phyloP scores from a whole-genome alignment of 2,329 filamentous ascomycete genomes.

The Mariannaea elegans region DNA sequence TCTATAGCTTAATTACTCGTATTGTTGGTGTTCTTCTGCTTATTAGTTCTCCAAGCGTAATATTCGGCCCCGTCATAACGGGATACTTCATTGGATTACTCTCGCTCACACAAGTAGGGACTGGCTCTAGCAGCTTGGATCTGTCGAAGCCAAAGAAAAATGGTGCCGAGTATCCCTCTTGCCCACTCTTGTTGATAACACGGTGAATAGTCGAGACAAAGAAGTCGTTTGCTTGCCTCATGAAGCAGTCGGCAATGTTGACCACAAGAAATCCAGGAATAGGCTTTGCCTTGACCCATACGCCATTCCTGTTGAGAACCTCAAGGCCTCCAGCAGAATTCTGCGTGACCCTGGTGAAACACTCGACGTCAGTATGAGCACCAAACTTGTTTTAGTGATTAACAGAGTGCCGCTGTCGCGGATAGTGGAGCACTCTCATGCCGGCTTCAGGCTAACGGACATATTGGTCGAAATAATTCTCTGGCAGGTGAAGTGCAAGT shows the following conservation, averaged over 20 bases:
- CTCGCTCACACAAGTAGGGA: constrained; percentile 44
- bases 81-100: constrained; percentile 46
- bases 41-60: constrained; percentile 45
- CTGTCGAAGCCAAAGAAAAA: constrained; percentile 56
- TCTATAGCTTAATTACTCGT: no score
- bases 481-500: constrained; percentile 50
- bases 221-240: constrained; percentile 59
- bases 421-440: constrained; percentile 53
- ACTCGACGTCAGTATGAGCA: constrained; percentile 59
- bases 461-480: constrained; percentile 51
- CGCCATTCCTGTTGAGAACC: constrained; percentile 52
- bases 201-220: constrained; percentile 61
- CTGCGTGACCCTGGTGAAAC: constrained; percentile 58
- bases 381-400: constrained; percentile 45
- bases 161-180: constrained; percentile 54
- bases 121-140: constrained; percentile 38
- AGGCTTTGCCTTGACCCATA: constrained; percentile 54
- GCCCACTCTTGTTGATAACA: constrained; percentile 51
- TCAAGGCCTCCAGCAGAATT: constrained; percentile 55
- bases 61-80: constrained; percentile 47
- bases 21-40: constrained; percentile 17
- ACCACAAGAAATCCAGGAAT: constrained; percentile 56
- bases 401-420: constrained; percentile 38
- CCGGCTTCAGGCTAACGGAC: constrained; percentile 44
- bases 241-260: constrained; percentile 62